These are phyloP conservation scores for Aspergillus niger DNA, from an alignment of 2,329 filamentous ascomycete genomes.

Conservation along the genomic window DNA sequence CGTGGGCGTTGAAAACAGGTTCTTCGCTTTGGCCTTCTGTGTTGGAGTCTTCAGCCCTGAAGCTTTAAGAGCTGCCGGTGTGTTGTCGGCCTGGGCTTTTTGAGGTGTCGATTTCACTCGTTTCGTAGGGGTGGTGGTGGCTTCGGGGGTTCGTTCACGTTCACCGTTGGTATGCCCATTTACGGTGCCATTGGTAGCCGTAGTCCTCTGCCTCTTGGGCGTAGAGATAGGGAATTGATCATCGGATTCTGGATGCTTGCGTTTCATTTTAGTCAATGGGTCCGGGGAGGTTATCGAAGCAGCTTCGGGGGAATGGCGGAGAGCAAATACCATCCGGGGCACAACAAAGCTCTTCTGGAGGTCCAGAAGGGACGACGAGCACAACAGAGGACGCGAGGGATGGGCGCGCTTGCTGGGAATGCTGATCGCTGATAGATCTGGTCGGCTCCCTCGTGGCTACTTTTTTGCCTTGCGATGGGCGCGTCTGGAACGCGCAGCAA, in stretches of 20 bases:
- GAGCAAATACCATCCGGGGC: slow-evolving; percentile 34
- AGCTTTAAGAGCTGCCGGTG: slow-evolving; percentile 34
- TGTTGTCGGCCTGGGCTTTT: slow-evolving; percentile 29
- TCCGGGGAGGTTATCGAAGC: neutral
- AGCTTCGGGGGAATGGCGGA: slow-evolving; percentile 12
- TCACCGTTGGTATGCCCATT: slow-evolving; percentile 31
- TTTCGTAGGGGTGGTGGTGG: slow-evolving; percentile 29
- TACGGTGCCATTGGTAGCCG: slow-evolving; percentile 26
- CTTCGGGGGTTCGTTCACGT: slow-evolving; percentile 21
- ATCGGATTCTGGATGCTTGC: slow-evolving; percentile 43
- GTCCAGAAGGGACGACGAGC: slow-evolving; percentile 1
- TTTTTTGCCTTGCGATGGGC: slow-evolving; percentile 11
- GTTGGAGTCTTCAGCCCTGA: slow-evolving; percentile 42
- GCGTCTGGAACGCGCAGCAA: slow-evolving; percentile 23
- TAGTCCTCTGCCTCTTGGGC: slow-evolving; percentile 41
- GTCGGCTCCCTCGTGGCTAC: slow-evolving; percentile 7
- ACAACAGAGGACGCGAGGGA: slow-evolving; percentile 29
- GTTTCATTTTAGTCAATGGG: slow-evolving; percentile 41
- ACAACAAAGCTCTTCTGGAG: slow-evolving; percentile 6
- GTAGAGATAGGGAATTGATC: slow-evolving; percentile 40
- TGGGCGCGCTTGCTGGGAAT: slow-evolving; percentile 14
- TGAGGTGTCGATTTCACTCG: slow-evolving; percentile 35
- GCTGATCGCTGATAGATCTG: slow-evolving; percentile 12
- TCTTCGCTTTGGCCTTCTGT: slow-evolving; percentile 38
- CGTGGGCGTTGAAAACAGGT: slow-evolving; percentile 45